These are phyloP conservation scores for Metarhizium humberi DNA, from an alignment of 2,329 filamentous ascomycete genomes.

Conservation along the genomic window DNA sequence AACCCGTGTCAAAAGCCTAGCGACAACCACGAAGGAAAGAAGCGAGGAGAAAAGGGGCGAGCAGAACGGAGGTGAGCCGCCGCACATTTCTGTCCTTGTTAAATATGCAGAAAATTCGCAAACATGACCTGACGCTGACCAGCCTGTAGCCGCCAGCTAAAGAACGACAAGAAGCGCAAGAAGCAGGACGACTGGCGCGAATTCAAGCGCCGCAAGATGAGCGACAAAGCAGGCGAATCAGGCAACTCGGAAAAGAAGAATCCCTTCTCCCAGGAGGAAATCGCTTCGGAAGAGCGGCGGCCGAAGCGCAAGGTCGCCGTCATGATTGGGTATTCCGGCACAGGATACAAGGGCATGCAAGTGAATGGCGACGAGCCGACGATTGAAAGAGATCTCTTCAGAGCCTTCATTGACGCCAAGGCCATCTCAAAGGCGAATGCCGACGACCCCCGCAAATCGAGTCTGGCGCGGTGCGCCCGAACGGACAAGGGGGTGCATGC, in stretches of 20 bases:
- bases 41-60: conserved; percentile 19
- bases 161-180: conserved; percentile 28
- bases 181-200: conserved; percentile 30
- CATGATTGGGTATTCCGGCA: conserved; percentile 89
- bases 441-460: conserved; percentile 92
- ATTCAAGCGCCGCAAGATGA: conserved; percentile 32
- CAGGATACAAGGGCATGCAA: conserved; percentile 96
- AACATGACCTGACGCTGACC: conserved; percentile 18
- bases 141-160: conserved; percentile 22
- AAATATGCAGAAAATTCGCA: conserved; percentile 12
- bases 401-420: conserved; percentile 80
- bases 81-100: background rate
- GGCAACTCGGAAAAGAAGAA: conserved; percentile 27
- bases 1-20: conserved; percentile 3
- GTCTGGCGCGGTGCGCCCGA: conserved; percentile 83
- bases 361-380: conserved; percentile 77
- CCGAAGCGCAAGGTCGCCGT: conserved; percentile 97
- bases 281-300: conserved; percentile 73
- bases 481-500: conserved; percentile 98
- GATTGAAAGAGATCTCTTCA: conserved; percentile 92
- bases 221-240: conserved; percentile 22
- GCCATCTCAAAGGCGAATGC: conserved; percentile 97
- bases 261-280: conserved; percentile 64
- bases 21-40: conserved; percentile 7
- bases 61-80: conserved; percentile 11